These are phyloP conservation scores for Solanum tacnaense DNA, from an alignment of 257 asterid species.

Conservation along the genomic window DNA sequence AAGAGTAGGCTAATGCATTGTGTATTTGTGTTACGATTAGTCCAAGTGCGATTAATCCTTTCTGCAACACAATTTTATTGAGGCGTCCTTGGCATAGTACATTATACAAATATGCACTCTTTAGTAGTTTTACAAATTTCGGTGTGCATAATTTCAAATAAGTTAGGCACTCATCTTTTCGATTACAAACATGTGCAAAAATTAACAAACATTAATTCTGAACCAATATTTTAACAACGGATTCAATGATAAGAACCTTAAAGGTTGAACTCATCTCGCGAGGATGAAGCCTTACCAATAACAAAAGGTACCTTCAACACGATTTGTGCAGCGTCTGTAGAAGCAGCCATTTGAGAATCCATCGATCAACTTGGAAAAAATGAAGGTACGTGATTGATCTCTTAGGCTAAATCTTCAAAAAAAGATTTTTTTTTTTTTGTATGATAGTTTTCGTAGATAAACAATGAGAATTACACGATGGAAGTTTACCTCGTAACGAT, in stretches of 20 bases:
- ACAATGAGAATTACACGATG: neutral
- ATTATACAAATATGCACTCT: neutral
- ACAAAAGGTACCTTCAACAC: constrained; percentile 58
- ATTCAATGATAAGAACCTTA: neutral
- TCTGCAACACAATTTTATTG: neutral
- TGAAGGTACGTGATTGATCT: neutral
- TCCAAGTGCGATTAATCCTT: neutral
- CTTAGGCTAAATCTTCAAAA: neutral
- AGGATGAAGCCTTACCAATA: constrained; percentile 34
- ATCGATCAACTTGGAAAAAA: neutral
- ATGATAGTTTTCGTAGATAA: neutral
- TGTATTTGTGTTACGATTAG: neutral
- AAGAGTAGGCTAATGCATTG: neutral
- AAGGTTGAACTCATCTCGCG: neutral
- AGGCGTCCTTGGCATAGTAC: neutral
- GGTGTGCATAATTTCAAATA: no score
- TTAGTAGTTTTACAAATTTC: no score
- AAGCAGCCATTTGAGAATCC: constrained; percentile 23
- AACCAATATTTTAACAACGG: neutral
- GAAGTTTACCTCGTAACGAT: neutral
- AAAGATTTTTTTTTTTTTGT: no score
- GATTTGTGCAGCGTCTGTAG: constrained; percentile 7
- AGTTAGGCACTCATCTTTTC: neutral
- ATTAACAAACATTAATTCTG: neutral
- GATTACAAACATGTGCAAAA: neutral